Conservation (phyloP, 768 basidiomycete genomes). For the Hericium erinaceus region DNA sequence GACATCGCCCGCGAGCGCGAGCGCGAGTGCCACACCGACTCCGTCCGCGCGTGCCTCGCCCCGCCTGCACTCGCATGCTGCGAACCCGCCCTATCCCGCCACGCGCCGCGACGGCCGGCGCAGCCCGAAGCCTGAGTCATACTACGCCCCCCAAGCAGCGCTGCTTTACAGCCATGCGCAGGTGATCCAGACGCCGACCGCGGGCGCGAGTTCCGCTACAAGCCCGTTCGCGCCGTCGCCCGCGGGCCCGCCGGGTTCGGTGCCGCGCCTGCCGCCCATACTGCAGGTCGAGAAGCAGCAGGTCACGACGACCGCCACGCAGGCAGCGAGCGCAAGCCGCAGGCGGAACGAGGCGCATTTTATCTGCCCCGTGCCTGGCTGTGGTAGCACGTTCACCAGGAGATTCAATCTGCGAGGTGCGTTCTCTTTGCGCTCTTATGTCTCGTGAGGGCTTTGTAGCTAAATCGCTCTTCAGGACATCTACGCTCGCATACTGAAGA, state of each 20-base stretch:
- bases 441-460: conserved; percentile 1
- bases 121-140: conserved; percentile 19
- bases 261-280: conserved; percentile 69
- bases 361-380: conserved; percentile 35
- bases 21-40: conserved; percentile 1
- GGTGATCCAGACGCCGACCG: conserved; percentile 11
- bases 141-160: conserved; percentile 41
- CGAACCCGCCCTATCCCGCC: conserved; percentile 10
- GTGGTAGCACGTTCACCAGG: conserved; percentile 49
- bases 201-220: conserved; percentile 8
- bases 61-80: conserved; percentile 11
- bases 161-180: conserved; percentile 39
- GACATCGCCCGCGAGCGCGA: not conserved
- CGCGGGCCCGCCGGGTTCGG: conserved; percentile 15
- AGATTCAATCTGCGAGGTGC: conserved; percentile 80
- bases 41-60: not conserved
- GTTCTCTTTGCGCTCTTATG: conserved; percentile 9
- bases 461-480: conserved; percentile 49
- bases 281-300: conserved; percentile 89
- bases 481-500: conserved; percentile 93
- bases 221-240: conserved; percentile 9
- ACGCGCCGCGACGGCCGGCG: conserved; percentile 17
- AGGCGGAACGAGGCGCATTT: conserved; percentile 89
- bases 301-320: conserved; percentile 91
- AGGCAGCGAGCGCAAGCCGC: conserved; percentile 82